phyloP scores from a whole-genome alignment of 2,329 filamentous ascomycete species.

The Pyricularia grisea region DNA sequence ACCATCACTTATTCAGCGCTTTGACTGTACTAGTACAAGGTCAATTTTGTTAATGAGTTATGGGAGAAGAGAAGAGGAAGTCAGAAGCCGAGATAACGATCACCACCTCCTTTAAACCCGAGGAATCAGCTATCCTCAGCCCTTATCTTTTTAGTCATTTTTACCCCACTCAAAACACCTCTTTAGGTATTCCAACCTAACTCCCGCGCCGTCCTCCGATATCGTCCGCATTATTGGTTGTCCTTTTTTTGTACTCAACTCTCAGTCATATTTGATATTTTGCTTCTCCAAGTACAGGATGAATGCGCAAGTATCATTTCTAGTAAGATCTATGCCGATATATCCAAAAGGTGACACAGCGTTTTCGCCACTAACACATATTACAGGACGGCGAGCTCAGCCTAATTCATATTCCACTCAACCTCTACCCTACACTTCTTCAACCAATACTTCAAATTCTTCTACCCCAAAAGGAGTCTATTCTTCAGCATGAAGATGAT shows the following conservation, averaged over 20 bases:
- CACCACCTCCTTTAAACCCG: background rate
- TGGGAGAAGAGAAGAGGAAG: background rate
- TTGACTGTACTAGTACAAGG: background rate
- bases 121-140: background rate
- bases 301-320: conserved; percentile 48
- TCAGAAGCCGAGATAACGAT: background rate
- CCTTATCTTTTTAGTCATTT: background rate
- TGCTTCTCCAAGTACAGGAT: conserved; percentile 22
- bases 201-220: background rate
- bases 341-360: background rate
- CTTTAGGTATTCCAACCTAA: background rate
- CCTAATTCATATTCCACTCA: conserved; percentile 81
- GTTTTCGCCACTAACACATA: background rate
- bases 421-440: conserved; percentile 67
- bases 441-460: conserved; percentile 83
- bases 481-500: conserved; percentile 8
- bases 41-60: background rate
- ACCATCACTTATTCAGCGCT: background rate
- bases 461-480: conserved; percentile 50
- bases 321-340: conserved; percentile 29
- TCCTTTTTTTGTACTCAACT: background rate
- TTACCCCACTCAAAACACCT: background rate
- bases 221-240: background rate
- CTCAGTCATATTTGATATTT: background rate
- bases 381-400: conserved; percentile 74